Percentiles rank a stretch among this genome's conserved stretches.
Conservation (phyloP, 2,329 filamentous ascomycete species). For the Penicillium psychrosexuale region DNA sequence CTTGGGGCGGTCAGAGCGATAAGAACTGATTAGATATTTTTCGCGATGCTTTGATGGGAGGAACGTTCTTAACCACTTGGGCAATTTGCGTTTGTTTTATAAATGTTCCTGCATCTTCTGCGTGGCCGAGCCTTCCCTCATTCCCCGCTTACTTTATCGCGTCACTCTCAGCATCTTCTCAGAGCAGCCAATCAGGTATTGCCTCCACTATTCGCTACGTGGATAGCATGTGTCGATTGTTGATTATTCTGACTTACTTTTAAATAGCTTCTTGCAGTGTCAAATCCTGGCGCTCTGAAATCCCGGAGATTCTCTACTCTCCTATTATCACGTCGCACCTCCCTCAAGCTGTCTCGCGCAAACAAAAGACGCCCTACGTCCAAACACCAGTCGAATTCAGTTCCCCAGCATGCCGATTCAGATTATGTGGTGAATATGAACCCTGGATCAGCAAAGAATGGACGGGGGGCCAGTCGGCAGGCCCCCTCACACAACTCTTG, state of each 20-base stretch:
- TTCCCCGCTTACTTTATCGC: neutral
- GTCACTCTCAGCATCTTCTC: neutral
- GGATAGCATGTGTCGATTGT: neutral
- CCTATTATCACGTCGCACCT: neutral
- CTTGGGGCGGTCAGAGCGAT: conserved; percentile 22
- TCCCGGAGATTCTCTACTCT: neutral
- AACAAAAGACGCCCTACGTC: conserved; percentile 11
- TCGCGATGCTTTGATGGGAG: conserved; percentile 2
- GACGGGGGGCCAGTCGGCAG: neutral
- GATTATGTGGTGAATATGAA: conserved; percentile 5
- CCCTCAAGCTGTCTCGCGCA: conserved; percentile 14
- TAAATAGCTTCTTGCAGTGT: neutral
- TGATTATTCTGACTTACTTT: neutral
- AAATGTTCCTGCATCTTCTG: neutral
- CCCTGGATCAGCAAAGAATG: neutral
- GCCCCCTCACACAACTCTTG: neutral
- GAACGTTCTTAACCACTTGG: neutral
- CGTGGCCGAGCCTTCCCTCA: neutral
- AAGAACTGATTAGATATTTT: conserved; percentile 23
- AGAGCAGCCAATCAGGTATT: conserved; percentile 4
- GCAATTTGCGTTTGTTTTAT: neutral
- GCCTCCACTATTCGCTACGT: neutral
- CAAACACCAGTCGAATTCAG: neutral
- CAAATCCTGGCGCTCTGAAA: neutral
- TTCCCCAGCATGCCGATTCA: conserved; percentile 2